These are phyloP conservation scores for Solanum appendiculatum DNA, from an alignment of 257 asterid genomes.

Conservation along the genomic window DNA sequence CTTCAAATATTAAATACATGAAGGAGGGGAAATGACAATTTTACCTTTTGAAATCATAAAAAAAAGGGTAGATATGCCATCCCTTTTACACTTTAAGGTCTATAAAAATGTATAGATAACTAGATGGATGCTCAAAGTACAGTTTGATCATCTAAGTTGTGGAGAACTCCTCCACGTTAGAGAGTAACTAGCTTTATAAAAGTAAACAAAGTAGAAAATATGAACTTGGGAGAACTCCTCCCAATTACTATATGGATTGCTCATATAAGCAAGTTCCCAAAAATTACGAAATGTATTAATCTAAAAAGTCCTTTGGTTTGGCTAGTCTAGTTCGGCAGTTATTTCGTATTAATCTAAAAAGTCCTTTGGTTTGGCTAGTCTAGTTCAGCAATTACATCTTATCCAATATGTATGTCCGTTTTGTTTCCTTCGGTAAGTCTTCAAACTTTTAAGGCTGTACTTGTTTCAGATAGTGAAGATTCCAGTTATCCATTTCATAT, in stretches of 20 bases:
- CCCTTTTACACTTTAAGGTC: background rate
- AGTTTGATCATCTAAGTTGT: background rate
- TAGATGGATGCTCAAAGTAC: background rate
- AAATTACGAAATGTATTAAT: background rate
- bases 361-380: background rate
- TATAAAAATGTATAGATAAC: background rate
- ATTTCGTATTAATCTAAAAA: background rate
- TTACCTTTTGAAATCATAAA: background rate
- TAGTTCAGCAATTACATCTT: background rate
- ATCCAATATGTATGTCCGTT: background rate
- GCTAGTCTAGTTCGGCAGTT: background rate
- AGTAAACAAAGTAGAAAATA: background rate
- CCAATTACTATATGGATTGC: background rate
- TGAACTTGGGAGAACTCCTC: background rate
- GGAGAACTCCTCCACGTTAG: background rate
- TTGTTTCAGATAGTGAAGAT: background rate
- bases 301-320: background rate
- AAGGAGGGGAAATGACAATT: background rate
- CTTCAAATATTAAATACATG: background rate
- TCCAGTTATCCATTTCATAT: background rate
- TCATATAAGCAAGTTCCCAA: background rate
- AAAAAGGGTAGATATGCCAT: background rate
- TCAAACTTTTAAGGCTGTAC: background rate
- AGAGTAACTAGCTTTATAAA: background rate
- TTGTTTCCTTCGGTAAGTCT: background rate